These are phyloP conservation scores for Pachyrhizus erosus DNA, from an alignment of 306 rosid genomes.

Conservation along the genomic window DNA sequence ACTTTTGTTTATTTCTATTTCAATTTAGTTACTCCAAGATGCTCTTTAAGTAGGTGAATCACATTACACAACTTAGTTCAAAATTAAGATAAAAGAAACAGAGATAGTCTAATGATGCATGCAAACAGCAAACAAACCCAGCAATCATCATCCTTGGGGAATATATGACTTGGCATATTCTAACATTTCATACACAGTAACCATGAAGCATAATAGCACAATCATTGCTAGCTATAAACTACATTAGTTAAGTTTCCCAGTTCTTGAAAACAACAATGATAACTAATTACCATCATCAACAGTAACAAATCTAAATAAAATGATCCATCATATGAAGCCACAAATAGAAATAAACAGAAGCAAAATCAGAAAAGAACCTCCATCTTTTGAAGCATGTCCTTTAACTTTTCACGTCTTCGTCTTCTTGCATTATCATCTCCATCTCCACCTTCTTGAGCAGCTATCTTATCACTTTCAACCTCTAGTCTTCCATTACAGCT, in stretches of 20 bases:
- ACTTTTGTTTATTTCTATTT: neutral
- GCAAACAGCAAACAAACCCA: neutral
- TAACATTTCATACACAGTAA: neutral
- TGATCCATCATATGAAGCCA: slow-evolving; percentile 5
- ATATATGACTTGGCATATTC: slow-evolving; percentile 8
- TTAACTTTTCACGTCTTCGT: slow-evolving; percentile 82
- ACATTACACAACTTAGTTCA: neutral
- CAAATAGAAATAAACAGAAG: slow-evolving; percentile 22
- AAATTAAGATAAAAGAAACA: neutral
- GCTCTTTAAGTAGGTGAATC: neutral
- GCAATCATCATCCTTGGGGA: neutral
- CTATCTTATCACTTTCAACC: slow-evolving; percentile 91
- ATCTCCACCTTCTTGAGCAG: slow-evolving; percentile 86
- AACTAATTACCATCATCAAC: slow-evolving; percentile 18
- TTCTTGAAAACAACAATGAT: slow-evolving; percentile 20
- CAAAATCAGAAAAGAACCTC: slow-evolving; percentile 59
- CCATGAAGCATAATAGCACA: neutral
- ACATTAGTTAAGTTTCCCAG: neutral
- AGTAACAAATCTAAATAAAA: slow-evolving; percentile 28
- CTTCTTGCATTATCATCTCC: slow-evolving; percentile 88
- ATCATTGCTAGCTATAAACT: slow-evolving; percentile 13
- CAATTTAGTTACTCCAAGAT: neutral
- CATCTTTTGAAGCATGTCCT: slow-evolving; percentile 89
- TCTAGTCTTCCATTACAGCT: slow-evolving; percentile 87
- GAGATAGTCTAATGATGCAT: neutral